Conservation (phyloP, 2,329 filamentous ascomycete genomes). For the Oidium heveae region DNA sequence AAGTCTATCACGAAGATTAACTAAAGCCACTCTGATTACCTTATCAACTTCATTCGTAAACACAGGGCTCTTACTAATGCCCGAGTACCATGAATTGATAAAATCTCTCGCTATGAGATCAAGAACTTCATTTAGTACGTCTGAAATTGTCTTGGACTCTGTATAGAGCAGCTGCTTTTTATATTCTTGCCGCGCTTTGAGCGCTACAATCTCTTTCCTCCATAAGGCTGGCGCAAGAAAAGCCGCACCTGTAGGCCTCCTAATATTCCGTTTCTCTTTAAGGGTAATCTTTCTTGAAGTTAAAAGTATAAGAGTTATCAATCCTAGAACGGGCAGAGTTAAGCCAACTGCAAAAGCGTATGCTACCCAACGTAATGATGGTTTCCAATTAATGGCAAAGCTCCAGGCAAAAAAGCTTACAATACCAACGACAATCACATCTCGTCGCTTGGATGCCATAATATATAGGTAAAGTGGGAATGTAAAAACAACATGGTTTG, state of each 20-base stretch:
- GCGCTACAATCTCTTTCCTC: conserved; percentile 40
- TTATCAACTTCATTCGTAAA: conserved; percentile 77
- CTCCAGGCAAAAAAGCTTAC: conserved; percentile 70
- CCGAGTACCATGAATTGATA: conserved; percentile 65
- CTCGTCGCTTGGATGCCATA: conserved; percentile 50
- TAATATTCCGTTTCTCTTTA: conserved; percentile 17
- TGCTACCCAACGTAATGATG: conserved; percentile 57
- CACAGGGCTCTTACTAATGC: conserved; percentile 54
- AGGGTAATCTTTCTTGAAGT: conserved; percentile 28
- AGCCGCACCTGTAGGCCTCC: conserved; percentile 21
- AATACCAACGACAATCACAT: conserved; percentile 42
- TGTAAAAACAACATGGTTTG: background rate
- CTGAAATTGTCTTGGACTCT: conserved; percentile 51
- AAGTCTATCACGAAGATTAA: conserved; percentile 45
- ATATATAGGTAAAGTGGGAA: conserved; percentile 3
- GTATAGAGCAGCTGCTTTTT: conserved; percentile 44
- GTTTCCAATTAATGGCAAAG: conserved; percentile 59
- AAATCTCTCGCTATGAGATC: conserved; percentile 60
- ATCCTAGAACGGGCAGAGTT: conserved; percentile 24
- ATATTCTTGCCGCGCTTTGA: conserved; percentile 43
- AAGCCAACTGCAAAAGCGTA: conserved; percentile 59
- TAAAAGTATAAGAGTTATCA: conserved; percentile 33
- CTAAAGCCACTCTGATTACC: conserved; percentile 46
- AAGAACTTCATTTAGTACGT: conserved; percentile 56
- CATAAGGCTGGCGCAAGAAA: conserved; percentile 42